Base-by-base conservation (phyloP, 352 stramenopile species). In the Phytophthora foliorum region DNA sequence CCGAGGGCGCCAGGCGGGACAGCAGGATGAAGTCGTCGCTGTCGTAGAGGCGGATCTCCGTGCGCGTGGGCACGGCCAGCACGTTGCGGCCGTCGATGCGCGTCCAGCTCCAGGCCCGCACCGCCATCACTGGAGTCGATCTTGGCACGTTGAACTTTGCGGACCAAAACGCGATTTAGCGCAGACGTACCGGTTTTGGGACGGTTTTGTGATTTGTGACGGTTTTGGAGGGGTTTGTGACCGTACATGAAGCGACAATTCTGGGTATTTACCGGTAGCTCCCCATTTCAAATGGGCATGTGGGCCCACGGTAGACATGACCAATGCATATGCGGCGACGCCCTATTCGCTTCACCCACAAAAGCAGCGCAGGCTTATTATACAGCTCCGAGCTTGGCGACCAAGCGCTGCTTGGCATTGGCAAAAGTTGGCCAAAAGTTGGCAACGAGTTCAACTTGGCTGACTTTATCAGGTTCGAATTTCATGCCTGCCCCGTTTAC, bases 21-120 rank as follows among this genome's bases (percentile, higher is more conserved):
- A 94, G 64, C 32, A 95, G 73, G n/a, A 91, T 84, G 69, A 95
- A 95, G 75, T 95, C 86, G 45, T 91, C 84, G 56, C 82, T 93
- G 65, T 95, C 88, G 70, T 92, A 91, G 10, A 95, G 71, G 29
- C 87, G 80, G 48, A 95, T 90, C 57, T 91, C 81, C 19, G 79
- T 77, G 53, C 78, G 75, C 42, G 80, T 87, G 48, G 86, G 84
- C 38, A 95, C 80, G 16, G 88, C 88, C 38, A 93, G 69, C 63
- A 95, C 88, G 52, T 93, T 95, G 65, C 85, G 85, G 38, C 88
- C 84, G 66, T 95, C 88, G 50, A 95, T 80, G 62, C 84, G 81
- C 65, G 86, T 88, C 88, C 88, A 95, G 60, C 82, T 90, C 86
- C 88, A 95, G 46, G 84, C 65, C 13, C 86, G 83, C 65, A 85